Base-by-base conservation (phyloP, 805 yeast genomes). In the Candida coleopterorum region DNA sequence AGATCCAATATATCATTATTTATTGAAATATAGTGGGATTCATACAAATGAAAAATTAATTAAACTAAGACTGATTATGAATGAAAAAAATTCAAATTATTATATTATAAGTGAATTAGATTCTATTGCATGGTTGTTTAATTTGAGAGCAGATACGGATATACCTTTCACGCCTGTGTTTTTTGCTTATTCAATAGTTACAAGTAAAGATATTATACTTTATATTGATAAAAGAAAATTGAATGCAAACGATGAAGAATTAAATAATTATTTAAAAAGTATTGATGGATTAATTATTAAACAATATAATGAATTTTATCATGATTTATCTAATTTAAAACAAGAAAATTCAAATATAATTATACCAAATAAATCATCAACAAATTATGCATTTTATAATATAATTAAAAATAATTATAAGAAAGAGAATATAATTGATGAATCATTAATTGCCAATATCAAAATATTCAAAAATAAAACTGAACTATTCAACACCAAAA, bases 81-180 rank as follows among this genome's bases (percentile, higher is more conserved):
- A 31, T n/a, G 23, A 42, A 2, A 50, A 37, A 38, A 32, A 41
- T 6, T 50, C 48, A 3, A 41, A 54, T 39, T 46, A 44, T 26
- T 66, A 85, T 31, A 63, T 88, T 10, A 66, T 85, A 3, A 69
- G 79, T n/a, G 79, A 88, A 1, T 60, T 89, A 35, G 97, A 90
- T 62, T 96, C 89, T 47, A 77, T 88, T 43, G 93, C 95, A 6
- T 89, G 96, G 96, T 61, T 88, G 29, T 73, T 88, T 53, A 90
- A 90, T 53, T 62, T 90, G 38, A 76, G 98, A 45, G 85, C 89
- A 4, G 74, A 59, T 32, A 41, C 72, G 16, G 97, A 90, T 55
- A 81, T 90, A 40, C 81, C 80, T 4, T 90, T 73, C 54, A 81
- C 82, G 50, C 97, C 97, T 0, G 90, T 88, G 2, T 93, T 90